These are phyloP conservation scores for Xylariaceae sp. DNA, from an alignment of 2,329 filamentous ascomycete genomes.

Conservation along the genomic window DNA sequence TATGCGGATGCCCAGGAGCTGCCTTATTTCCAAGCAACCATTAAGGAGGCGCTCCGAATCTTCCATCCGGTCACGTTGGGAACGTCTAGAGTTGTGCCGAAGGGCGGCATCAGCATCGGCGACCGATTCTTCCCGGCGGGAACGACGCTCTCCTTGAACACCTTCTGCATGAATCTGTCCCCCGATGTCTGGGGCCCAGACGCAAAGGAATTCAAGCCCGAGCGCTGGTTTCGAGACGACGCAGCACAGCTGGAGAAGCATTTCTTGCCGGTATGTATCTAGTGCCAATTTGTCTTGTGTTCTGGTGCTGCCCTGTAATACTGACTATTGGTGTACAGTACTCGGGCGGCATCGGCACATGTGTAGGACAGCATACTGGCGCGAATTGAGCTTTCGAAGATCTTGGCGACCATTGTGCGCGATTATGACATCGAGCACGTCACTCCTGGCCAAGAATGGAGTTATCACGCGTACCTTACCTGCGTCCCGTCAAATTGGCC, in stretches of 20 bases:
- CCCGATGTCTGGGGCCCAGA: constrained; percentile 5
- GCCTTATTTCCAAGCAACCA: constrained; percentile 20
- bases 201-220: constrained; percentile 5
- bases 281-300: background rate
- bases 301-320: background rate
- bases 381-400: constrained; percentile 12
- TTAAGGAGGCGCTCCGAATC: constrained; percentile 20
- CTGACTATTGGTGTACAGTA: constrained; percentile 1
- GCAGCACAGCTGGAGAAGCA: constrained; percentile 4
- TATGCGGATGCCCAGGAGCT: constrained; percentile 12
- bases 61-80: constrained; percentile 8
- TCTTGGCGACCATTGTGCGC: constrained; percentile 11
- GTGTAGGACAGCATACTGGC: constrained; percentile 13
- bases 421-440: constrained; percentile 12
- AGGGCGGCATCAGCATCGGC: constrained; percentile 12
- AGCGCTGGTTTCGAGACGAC: constrained; percentile 5
- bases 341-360: constrained; percentile 5
- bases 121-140: constrained; percentile 14
- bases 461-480: constrained; percentile 9
- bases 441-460: constrained; percentile 9
- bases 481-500: constrained; percentile 11
- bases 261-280: constrained; percentile 3
- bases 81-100: constrained; percentile 6
- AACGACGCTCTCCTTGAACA: constrained; percentile 7
- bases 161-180: constrained; percentile 5